Evolutionary conservation across 306 rosid genomes (phyloP).

Genomic region (Castanea crenata): DNA sequence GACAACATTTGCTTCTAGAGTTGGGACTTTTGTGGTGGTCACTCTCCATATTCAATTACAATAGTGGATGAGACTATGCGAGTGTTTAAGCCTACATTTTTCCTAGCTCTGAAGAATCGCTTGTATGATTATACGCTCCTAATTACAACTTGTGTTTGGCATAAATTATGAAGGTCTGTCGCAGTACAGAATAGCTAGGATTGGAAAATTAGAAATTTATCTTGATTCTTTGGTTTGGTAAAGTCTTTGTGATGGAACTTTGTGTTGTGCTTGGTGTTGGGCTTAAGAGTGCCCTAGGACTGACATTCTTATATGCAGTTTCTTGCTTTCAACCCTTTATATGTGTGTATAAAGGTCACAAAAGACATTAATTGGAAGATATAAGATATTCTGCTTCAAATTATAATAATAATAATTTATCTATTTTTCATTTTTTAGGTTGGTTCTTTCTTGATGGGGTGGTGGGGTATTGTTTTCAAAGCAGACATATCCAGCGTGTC

Average conservation of each 20-base stretch:
- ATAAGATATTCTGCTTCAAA: conserved; percentile 4
- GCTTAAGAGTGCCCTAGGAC: background rate
- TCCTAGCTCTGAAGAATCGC: background rate
- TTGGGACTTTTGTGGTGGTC: too few relatives aligned
- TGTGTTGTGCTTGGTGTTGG: background rate
- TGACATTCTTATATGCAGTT: background rate
- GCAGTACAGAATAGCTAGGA: background rate
- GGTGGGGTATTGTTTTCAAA: conserved; percentile 91
- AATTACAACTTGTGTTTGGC: background rate
- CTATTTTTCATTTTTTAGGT: conserved; percentile 40
- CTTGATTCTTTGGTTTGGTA: background rate
- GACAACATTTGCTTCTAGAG: too few relatives aligned
- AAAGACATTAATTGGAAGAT: background rate
- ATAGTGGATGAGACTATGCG: background rate
- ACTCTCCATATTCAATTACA: too few relatives aligned
- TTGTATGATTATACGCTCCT: background rate
- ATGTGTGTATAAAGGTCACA: background rate
- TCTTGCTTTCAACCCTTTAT: background rate
- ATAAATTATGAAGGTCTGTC: background rate
- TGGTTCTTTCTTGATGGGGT: conserved; percentile 92
- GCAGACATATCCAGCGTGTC: conserved; percentile 58
- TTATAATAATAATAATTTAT: too few relatives aligned
- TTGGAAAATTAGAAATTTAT: background rate
- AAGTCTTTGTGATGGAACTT: background rate
- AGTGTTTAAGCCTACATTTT: background rate